These are phyloP conservation scores for Gaeumannomyces tritici DNA, from an alignment of 2,329 filamentous ascomycete genomes.

Conservation along the genomic window DNA sequence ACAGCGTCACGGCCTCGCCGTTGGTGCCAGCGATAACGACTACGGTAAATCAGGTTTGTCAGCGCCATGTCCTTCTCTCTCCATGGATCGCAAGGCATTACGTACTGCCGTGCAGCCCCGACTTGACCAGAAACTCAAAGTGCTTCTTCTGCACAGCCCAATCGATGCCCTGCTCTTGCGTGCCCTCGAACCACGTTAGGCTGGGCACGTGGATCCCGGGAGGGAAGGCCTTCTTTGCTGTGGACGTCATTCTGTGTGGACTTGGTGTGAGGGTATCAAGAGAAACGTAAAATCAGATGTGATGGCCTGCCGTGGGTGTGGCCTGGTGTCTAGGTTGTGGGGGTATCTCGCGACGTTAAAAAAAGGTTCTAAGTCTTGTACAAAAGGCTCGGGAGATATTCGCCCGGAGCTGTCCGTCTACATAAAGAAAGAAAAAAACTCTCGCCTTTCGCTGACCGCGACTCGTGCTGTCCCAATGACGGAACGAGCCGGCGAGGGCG, in stretches of 20 bases:
- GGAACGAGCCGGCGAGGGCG: not conserved
- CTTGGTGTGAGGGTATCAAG: not conserved
- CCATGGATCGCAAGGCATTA: not conserved
- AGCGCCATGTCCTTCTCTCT: slow-evolving; percentile 9
- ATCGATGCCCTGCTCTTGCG: slow-evolving; percentile 37
- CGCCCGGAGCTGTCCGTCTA: not conserved
- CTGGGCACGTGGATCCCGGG: slow-evolving; percentile 47
- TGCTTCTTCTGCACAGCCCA: slow-evolving; percentile 44
- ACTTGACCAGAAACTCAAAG: slow-evolving; percentile 41
- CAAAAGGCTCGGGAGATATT: not conserved
- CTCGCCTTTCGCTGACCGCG: too few relatives aligned
- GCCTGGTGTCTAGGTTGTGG: not conserved
- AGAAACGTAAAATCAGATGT: not conserved
- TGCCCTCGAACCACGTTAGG: slow-evolving; percentile 42
- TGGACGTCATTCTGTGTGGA: not conserved
- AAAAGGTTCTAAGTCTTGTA: not conserved
- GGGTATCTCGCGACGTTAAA: not conserved
- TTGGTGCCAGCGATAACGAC: slow-evolving; percentile 65
- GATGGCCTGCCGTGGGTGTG: too few relatives aligned
- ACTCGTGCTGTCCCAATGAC: not conserved
- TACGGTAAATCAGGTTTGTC: slow-evolving; percentile 9
- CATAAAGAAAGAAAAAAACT: not conserved
- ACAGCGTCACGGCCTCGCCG: slow-evolving; percentile 63
- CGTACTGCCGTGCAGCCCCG: slow-evolving; percentile 39
- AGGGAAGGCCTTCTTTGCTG: slow-evolving; percentile 14